Base-by-base conservation (phyloP, 345 rosid species). In the Geranium brycei region DNA sequence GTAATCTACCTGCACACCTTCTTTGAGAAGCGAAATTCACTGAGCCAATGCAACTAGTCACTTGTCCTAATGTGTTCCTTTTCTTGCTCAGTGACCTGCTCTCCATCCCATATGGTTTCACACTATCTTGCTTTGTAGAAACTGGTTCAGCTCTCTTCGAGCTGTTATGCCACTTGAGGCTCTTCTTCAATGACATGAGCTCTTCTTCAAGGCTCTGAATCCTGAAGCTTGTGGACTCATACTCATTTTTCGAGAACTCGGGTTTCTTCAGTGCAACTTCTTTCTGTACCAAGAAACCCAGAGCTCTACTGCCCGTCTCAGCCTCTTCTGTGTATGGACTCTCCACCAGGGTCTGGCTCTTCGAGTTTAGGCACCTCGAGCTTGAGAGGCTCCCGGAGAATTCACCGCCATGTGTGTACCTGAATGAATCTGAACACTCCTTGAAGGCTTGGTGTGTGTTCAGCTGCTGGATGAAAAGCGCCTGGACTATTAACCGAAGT, bases 191-290 rank as follows among this genome's bases (percentile, higher is more conserved):
- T 58, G 82, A 71, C 80, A 63, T 40, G 58, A 85, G 82, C 75
- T 85, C 88, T 68, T 85, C 80, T 59, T 87, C 84, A 17, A 87
- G 89, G 65, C 58, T 89, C 72, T 85, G 96, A 69, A 89, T 84
- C 69, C 91, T 82, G 64, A 83, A 89, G 82, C 91, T 87, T 4
- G 87, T 81, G 57, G 87, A 83, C 73, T 85, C 88, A 16, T 73
- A 81, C 31, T 80, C 81, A 64, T 71, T 78, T 47, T 72, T 75
- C 0, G 83, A 68, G 18, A 73, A 47, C 67, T 80, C 83, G 13
- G 74, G 68, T 65, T 58, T 70, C 59, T 69, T 77, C 14, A 62
- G 41, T 28, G 71, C 69, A 65, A 62, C 61, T 17, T 86, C 85
- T 31, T 78, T 81, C 60, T 69, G 76, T 16, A 75, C 73, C 66